Conservation (phyloP, 768 basidiomycete genomes). For the Tricholoma hemisulphureum region DNA sequence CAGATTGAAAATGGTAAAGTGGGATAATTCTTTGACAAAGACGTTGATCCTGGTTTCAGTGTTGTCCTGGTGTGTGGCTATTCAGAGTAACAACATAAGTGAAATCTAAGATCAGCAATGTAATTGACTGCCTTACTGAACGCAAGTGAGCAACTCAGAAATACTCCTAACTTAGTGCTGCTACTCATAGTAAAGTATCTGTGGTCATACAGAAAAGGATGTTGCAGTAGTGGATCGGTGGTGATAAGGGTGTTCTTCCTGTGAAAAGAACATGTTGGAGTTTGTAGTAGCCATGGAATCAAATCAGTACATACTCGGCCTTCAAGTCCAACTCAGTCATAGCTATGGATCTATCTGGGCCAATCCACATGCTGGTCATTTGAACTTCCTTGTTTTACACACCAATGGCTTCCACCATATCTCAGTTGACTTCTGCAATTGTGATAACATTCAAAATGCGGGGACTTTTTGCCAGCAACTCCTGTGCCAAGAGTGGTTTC, state of each 20-base stretch:
- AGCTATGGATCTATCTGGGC: conserved; percentile 10
- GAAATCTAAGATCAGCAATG: not conserved
- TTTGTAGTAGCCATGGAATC: too few species aligned
- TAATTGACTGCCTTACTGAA: not conserved
- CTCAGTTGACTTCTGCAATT: conserved; percentile 31
- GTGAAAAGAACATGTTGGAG: conserved; percentile 14
- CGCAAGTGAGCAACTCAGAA: not conserved
- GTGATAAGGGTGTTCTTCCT: too few species aligned
- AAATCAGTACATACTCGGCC: conserved; percentile 20
- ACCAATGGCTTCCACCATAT: conserved; percentile 30
- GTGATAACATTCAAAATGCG: conserved; percentile 13
- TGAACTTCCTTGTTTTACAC: conserved; percentile 31
- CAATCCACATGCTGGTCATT: conserved; percentile 2
- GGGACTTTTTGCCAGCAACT: conserved; percentile 23
- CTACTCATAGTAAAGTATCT: too few species aligned
- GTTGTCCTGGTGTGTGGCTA: not conserved
- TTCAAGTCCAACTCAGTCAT: conserved; percentile 29
- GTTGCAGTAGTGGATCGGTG: conserved; percentile 4
- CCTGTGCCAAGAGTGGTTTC: conserved; percentile 27
- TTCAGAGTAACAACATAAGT: not conserved
- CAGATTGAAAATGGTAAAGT: too few species aligned
- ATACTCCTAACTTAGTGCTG: not conserved
- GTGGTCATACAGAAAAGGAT: not conserved
- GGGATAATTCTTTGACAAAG: too few species aligned
- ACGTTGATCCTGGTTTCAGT: too few species aligned